Evolutionary conservation across 2,329 filamentous ascomycete genomes (phyloP).

Genomic region (Elsinoe fawcettii): DNA sequence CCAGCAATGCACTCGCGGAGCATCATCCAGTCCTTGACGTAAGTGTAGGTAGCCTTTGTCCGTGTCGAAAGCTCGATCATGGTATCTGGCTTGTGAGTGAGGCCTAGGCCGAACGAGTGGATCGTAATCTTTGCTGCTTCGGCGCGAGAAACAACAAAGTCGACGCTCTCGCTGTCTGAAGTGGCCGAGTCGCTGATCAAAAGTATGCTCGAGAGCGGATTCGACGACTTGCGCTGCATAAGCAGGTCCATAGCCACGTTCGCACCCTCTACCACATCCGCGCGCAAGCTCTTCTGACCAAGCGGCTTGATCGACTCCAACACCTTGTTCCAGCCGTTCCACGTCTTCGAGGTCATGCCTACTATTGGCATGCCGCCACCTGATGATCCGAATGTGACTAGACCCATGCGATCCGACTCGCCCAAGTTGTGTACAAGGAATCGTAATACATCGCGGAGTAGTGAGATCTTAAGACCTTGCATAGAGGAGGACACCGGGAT

Average conservation of each 20-base stretch:
- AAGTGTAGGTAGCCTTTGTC: slow-evolving; percentile 95
- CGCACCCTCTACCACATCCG: slow-evolving; percentile 93
- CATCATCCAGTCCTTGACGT: slow-evolving; percentile 99
- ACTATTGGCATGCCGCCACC: slow-evolving; percentile 88
- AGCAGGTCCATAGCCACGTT: slow-evolving; percentile 97
- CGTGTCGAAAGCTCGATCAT: slow-evolving; percentile 96
- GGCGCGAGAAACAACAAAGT: slow-evolving; percentile 93
- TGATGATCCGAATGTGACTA: slow-evolving; percentile 94
- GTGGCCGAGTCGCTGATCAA: slow-evolving; percentile 96
- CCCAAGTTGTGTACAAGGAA: slow-evolving; percentile 88
- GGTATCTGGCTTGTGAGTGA: slow-evolving; percentile 96
- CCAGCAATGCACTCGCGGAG: slow-evolving; percentile 90
- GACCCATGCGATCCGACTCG: slow-evolving; percentile 88
- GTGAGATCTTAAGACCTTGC: slow-evolving; percentile 97
- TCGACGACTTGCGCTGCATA: slow-evolving; percentile 95
- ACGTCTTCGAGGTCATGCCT: slow-evolving; percentile 95
- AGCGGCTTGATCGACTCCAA: slow-evolving; percentile 83
- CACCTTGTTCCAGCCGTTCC: slow-evolving; percentile 84
- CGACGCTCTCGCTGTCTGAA: slow-evolving; percentile 87
- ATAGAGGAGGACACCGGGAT: slow-evolving; percentile 97
- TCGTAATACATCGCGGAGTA: slow-evolving; percentile 81
- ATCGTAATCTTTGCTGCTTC: slow-evolving; percentile 98
- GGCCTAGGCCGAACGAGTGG: slow-evolving; percentile 89
- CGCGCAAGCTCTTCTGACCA: slow-evolving; percentile 90
- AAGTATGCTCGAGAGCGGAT: slow-evolving; percentile 89